These are phyloP conservation scores for Lentinula sp. DNA, from an alignment of 768 basidiomycete species.

Conservation along the genomic window DNA sequence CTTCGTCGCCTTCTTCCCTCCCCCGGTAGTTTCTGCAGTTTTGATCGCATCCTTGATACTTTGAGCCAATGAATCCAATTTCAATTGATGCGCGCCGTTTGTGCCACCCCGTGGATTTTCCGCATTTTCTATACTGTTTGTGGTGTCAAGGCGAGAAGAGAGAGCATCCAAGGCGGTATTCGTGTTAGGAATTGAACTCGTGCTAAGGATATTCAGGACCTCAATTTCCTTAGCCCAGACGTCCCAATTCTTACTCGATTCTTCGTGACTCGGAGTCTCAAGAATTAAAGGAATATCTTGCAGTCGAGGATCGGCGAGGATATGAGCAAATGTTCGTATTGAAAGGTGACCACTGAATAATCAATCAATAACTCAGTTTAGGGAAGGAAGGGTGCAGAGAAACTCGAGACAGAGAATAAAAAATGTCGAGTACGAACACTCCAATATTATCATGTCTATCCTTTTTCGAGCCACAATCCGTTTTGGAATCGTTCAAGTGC, in stretches of 20 bases:
- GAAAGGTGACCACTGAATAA: slow-evolving; percentile 58
- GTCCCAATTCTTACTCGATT: slow-evolving; percentile 27
- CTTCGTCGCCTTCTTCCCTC: slow-evolving; percentile 8
- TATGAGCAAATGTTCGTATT: slow-evolving; percentile 53
- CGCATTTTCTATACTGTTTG: too few relatives aligned
- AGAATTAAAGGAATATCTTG: slow-evolving; percentile 73
- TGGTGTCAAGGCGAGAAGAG: too few relatives aligned
- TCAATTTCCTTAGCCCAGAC: slow-evolving; percentile 74
- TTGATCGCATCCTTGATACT: slow-evolving; percentile 11
- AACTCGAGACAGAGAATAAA: neutral
- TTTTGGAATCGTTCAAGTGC: slow-evolving; percentile 85
- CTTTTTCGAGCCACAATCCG: slow-evolving; percentile 52
- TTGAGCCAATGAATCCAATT: neutral
- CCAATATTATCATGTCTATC: slow-evolving; percentile 87
- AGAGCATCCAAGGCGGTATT: too few relatives aligned
- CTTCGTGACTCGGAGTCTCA: slow-evolving; percentile 74
- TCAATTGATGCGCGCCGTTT: slow-evolving; percentile 5
- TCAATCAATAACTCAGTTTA: too few relatives aligned
- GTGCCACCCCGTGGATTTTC: too few relatives aligned
- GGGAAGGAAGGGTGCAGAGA: too few relatives aligned
- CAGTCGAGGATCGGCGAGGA: slow-evolving; percentile 64
- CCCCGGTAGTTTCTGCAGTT: neutral
- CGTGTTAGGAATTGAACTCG: slow-evolving; percentile 7
- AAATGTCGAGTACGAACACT: slow-evolving; percentile 39
- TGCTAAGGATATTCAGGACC: slow-evolving; percentile 41